Evolutionary conservation across 202 grass and related monocot genomes (phyloP).

Genomic region (Bolboschoenoplectus hybrid): DNA sequence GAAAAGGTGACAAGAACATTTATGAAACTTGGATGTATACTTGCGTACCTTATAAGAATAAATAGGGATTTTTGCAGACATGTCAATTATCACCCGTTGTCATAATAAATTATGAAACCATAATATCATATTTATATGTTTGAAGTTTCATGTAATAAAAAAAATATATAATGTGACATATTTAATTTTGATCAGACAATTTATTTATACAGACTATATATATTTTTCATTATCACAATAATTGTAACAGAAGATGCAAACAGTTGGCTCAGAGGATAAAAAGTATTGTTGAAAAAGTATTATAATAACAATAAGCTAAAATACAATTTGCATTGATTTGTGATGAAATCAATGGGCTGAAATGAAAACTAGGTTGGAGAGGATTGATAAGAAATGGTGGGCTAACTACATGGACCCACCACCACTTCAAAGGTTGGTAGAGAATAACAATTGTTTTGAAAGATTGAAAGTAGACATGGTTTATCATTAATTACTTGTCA

Average conservation of each 20-base stretch:
- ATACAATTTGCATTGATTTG: neutral
- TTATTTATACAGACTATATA: neutral
- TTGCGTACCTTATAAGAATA: neutral
- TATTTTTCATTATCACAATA: neutral
- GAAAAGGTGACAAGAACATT: slow-evolving; percentile 4
- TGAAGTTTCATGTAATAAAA: neutral
- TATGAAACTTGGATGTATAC: neutral
- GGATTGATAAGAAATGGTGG: neutral
- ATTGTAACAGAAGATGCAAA: neutral
- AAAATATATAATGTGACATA: neutral
- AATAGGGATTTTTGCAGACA: neutral
- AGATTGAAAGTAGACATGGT: neutral
- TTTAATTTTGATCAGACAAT: neutral
- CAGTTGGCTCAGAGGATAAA: neutral
- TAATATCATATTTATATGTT: slow-evolving; percentile 1
- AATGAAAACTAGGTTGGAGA: slow-evolving; percentile 19
- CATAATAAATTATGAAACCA: neutral
- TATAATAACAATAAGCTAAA: neutral
- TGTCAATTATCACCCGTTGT: neutral
- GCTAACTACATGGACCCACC: neutral
- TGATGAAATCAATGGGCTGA: slow-evolving; percentile 21
- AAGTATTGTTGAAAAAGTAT: neutral
- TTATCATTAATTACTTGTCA: neutral
- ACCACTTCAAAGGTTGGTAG: neutral
- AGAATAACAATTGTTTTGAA: neutral